phyloP scores from a whole-genome alignment of 257 asterid genomes.

The Perilla frutescens region DNA sequence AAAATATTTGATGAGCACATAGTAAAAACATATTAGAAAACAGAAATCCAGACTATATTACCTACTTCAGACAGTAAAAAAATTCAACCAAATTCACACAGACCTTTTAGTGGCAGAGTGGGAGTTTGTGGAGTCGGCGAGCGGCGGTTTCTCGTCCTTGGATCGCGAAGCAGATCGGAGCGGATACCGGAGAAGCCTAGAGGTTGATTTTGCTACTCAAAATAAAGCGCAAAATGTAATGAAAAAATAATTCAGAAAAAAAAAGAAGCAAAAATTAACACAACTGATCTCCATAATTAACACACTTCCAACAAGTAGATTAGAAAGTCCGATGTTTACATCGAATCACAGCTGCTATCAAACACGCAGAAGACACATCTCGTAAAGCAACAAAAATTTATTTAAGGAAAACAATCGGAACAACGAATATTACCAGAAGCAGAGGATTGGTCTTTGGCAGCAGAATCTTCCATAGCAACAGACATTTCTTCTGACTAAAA shows the following conservation, averaged over 20 bases:
- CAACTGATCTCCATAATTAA: background rate
- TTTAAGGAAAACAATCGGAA: background rate
- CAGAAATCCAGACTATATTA: background rate
- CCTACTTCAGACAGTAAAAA: background rate
- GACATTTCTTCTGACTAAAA: constrained; percentile 27
- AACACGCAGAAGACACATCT: too few relatives aligned
- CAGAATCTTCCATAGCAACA: constrained; percentile 56
- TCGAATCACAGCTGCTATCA: too few relatives aligned
- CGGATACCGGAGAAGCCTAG: constrained; percentile 87
- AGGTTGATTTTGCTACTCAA: constrained; percentile 50
- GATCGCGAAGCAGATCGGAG: constrained; percentile 71
- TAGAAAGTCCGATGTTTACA: background rate
- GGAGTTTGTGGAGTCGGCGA: constrained; percentile 59
- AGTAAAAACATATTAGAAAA: background rate
- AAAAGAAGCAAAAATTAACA: background rate
- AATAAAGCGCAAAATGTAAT: constrained; percentile 21
- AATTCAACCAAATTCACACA: background rate
- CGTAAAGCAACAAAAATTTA: too few relatives aligned
- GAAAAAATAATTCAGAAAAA: background rate
- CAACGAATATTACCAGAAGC: constrained; percentile 52
- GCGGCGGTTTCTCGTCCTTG: constrained; percentile 73
- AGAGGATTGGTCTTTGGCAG: constrained; percentile 63
- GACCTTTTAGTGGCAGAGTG: constrained; percentile 60
- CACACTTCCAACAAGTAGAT: background rate
- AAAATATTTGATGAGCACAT: background rate